Base-by-base conservation (phyloP, 169 alveolate species). In the Babesia ovata region DNA sequence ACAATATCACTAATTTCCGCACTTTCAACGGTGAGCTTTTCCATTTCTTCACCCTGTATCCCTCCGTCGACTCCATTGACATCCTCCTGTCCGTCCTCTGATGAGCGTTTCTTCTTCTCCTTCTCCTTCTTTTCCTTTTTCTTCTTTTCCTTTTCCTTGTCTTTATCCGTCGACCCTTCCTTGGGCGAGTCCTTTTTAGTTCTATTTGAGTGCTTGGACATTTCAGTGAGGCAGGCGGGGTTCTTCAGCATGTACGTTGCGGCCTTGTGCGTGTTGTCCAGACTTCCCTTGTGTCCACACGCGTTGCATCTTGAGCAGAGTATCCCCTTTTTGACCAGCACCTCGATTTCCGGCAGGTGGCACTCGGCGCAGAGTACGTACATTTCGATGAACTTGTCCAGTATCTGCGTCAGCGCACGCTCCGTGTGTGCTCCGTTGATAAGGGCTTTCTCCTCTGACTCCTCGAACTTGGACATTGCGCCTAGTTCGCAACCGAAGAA, bases 351-450 rank as follows among this genome's bases (percentile, higher is more conserved):
- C 3, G 99, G 99, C 65, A 95, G 91, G 72, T 95, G 95, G 93
- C 99, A 98, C 76, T 95, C 96, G 11, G 96, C 97, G 71, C 99
- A 98, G 36, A 98, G 92, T 57, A 98, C 98, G 90, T 95, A 97
- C 96, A 95, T 96, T 70, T 95, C 98, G 63, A 98, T 98, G 84
- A 98, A 98, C 92, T 97, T 97, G 92, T 97, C 99, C 29, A 98
- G 88, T 16, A 92, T 72, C 59, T 91, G 93, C 70, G 94, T 93
- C 65, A 98, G 93, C 71, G 94, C 94, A 33, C 94, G 94, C 52
- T 94, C 98, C 28, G 93, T 81, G 78, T 95, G 98, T 0, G 96
- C 95, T 21, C 99, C 99, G 70, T 98, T 98, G 49, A 96, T 95
- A 50, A 96, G 94, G n/a, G 98, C 97, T 75, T 93, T 95, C 84